Conservation (phyloP, 306 rosid species). For the Lathyrus aphaca region DNA sequence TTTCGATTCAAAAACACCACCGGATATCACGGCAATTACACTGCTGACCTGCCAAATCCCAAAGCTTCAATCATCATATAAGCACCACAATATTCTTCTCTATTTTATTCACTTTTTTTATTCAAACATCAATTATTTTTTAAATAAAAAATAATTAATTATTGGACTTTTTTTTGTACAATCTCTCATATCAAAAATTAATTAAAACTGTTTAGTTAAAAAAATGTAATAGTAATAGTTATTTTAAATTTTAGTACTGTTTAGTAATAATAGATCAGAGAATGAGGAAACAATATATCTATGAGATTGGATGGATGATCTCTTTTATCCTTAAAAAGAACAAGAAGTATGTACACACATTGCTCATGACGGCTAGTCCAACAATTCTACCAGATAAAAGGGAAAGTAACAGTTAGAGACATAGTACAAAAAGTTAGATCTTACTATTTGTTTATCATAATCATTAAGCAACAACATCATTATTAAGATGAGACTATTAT, state of each 20-base stretch:
- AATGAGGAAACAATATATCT: neutral
- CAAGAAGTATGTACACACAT: neutral
- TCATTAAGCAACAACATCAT: neutral
- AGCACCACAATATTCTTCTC: neutral
- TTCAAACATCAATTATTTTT: too few relatives aligned
- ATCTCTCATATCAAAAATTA: too few relatives aligned
- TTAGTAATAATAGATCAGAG: neutral
- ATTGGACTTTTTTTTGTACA: too few relatives aligned
- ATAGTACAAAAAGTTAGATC: conserved; percentile 15
- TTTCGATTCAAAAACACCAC: conserved; percentile 31
- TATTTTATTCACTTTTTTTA: too few relatives aligned
- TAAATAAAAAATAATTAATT: too few relatives aligned
- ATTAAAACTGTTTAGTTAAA: too few relatives aligned
- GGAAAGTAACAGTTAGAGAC: conserved; percentile 4
- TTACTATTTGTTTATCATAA: neutral
- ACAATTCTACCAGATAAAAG: neutral
- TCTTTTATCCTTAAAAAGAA: neutral
- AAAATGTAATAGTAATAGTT: too few relatives aligned
- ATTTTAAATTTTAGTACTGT: too few relatives aligned
- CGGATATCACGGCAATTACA: conserved; percentile 49
- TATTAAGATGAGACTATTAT: too few relatives aligned
- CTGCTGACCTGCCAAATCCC: conserved; percentile 40
- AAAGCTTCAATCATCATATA: conserved; percentile 1
- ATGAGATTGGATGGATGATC: neutral
- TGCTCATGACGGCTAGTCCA: neutral